Evolutionary conservation across 345 rosid species (phyloP), one percentile per base, ranked within the genome.

Genomic region (Populus alba): DNA sequence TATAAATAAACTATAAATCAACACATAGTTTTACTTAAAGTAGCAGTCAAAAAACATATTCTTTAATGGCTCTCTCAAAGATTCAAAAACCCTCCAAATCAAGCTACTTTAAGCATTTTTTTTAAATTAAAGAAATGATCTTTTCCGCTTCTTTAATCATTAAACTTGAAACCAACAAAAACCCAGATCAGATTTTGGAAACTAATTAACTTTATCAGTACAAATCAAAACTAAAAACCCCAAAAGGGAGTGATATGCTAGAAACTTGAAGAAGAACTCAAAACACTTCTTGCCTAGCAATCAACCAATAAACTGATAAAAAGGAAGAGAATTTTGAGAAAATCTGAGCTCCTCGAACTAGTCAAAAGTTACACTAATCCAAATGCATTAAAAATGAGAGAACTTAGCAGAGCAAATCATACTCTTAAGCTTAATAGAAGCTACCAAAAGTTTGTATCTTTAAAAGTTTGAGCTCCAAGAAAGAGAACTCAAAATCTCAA

Each of bases 41-140:
- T 47, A 74, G 25, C 66, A 79, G 86, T 81, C 86, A 81, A 81
- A 59, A 57, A 59, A 79, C 78, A 79, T 63, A 66, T 81, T 74
- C 73, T 81, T 78, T 70, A 83, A 74, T 81, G 67, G 68, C 67
- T 71, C 78, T 45, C 78, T 45, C 35, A 81, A 73, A 77, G 81
- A 85, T 76, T 66, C 27, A 63, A 53, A 77, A 65, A 75, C 16
- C 16, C 75, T 70, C 82, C 74, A 75, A 80, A 79, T 80, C 73
- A 75, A 86, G 77, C 80, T 55, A 70, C 67, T 69, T 75, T 68
- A 53, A 69, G 29, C 55, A 66, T 33, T 66, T 47, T 10, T 45
- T 16, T 63, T 37, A 63, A 53, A 59, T 23, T n/a, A 45, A 16
- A 51, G 17, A 33, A 47, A 72, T 39, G 51, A 73, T 76, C 72